These are phyloP conservation scores for Globisporangium ultimum DNA, from an alignment of 352 stramenopile species.

Conservation along the genomic window DNA sequence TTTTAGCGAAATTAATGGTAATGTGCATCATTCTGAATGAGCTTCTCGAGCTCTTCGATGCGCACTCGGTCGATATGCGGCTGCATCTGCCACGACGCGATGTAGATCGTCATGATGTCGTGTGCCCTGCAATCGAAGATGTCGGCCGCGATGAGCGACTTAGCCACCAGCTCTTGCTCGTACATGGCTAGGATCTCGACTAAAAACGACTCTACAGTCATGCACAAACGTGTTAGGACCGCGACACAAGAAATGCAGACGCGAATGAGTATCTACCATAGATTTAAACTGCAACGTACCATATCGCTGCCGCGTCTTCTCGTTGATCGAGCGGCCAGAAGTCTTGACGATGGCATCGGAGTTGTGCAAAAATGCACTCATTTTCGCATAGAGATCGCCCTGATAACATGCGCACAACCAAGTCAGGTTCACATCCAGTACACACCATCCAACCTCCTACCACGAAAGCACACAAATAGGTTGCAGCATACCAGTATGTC, in stretches of 20 bases:
- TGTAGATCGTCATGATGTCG: conserved; percentile 69
- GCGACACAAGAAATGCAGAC: neutral
- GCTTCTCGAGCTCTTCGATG: conserved; percentile 57
- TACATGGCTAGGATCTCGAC: conserved; percentile 73
- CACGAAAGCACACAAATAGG: neutral
- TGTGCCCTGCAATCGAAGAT: conserved; percentile 67
- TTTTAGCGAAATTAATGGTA: conserved; percentile 23
- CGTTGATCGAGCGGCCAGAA: conserved; percentile 25
- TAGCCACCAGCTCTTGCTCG: conserved; percentile 72
- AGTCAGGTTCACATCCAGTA: neutral
- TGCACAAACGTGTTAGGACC: neutral
- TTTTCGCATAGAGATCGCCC: conserved; percentile 40
- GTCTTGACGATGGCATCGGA: conserved; percentile 9
- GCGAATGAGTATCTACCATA: neutral
- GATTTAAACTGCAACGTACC: conserved; percentile 21
- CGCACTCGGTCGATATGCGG: conserved; percentile 60
- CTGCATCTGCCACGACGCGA: conserved; percentile 87
- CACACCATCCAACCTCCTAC: neutral
- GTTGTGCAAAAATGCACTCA: conserved; percentile 32
- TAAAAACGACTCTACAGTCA: conserved; percentile 44
- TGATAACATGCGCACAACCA: conserved; percentile 9
- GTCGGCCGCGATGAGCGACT: conserved; percentile 69
- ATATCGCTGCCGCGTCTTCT: conserved; percentile 36
- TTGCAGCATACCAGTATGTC: conserved; percentile 34
- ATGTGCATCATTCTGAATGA: conserved; percentile 62